These are phyloP conservation scores for Auricularia heimuer DNA, from an alignment of 768 basidiomycete species.

Conservation along the genomic window DNA sequence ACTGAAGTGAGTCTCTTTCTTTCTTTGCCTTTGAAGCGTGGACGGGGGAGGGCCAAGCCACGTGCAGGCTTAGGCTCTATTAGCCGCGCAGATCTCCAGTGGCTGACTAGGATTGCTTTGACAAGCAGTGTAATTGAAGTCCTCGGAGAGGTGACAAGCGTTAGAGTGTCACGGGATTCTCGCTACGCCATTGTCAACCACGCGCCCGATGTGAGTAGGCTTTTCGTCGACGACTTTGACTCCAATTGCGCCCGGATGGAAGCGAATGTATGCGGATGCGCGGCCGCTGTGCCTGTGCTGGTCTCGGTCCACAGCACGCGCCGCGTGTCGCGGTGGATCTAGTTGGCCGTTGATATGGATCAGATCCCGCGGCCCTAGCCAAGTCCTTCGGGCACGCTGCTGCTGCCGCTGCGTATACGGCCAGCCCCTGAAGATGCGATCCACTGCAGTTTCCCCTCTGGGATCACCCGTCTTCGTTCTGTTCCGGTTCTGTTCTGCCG, in stretches of 20 bases:
- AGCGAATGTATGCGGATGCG: neutral
- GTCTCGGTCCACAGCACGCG: neutral
- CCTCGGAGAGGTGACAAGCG: slow-evolving; percentile 72
- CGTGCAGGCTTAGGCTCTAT: neutral
- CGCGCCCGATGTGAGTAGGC: slow-evolving; percentile 64
- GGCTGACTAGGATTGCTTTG: neutral
- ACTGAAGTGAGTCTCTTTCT: slow-evolving; percentile 43
- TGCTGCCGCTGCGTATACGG: too few species aligned
- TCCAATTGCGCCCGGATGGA: slow-evolving; percentile 1
- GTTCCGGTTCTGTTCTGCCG: neutral
- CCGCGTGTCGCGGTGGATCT: neutral
- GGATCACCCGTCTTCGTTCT: neutral
- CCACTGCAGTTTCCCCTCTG: too few species aligned
- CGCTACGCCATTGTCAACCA: slow-evolving; percentile 80
- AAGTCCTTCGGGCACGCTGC: too few species aligned
- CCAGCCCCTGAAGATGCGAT: too few species aligned
- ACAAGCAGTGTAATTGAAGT: slow-evolving; percentile 29
- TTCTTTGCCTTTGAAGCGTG: neutral
- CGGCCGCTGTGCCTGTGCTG: neutral
- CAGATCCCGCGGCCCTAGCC: neutral
- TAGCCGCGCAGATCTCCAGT: neutral
- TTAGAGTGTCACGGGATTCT: slow-evolving; percentile 79
- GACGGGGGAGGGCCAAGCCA: neutral
- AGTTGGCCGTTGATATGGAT: neutral
- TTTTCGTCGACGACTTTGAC: slow-evolving; percentile 7